Base-by-base conservation (phyloP, 202 grass and related monocot species). In the Bolboschoenoplectus hybrid region DNA sequence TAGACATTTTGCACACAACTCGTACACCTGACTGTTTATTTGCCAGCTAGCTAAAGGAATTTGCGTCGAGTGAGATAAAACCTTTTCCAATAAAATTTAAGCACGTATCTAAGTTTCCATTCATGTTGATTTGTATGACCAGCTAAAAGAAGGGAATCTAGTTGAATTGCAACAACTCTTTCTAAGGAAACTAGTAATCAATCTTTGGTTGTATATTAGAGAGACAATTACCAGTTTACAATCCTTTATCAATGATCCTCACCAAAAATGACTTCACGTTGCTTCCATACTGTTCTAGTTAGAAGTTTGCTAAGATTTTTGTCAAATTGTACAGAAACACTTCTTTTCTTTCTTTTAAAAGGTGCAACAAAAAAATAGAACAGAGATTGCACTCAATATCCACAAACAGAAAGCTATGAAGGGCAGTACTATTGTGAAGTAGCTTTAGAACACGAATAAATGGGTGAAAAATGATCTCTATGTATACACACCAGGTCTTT, bases 401-500 rank as follows among this genome's bases (percentile, higher is more conserved):
- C 65, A 84, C 13, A 69, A 84, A 69, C 44, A 84, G 52, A 70
- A 69, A 84, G 11, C 67, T 84, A 55, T 53, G 47, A 84, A 58
- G 82, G 49, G 50, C 63, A 71, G 50, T 41, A 67, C 71, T 67
- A 84, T 83, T 84, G 66, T 84, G 36, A 80, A 20, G 36, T 80
- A 80, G 55, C 53, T 80, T 56, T 72, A 70, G 82, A 84, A 84
- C 63, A 84, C 71, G 63, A 84, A 70, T 43, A 69, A 53, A 63
- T 17, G 64, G 5, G 63, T 32, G 39, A 52, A 83, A 84, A 84
- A 41, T 50, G 5, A 84, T 66, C 34, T 68, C 81, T 52, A 71
- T 84, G 63, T 84, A 84, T 84, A 69, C 19, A 50, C 65, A 71
- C 64, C 26, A 38, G 36, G 49, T 70, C 14, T 40, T 84, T 19